Evolutionary conservation across 306 rosid genomes (phyloP), one percentile per base, ranked within the genome.

Genomic region (Pyrus communis): DNA sequence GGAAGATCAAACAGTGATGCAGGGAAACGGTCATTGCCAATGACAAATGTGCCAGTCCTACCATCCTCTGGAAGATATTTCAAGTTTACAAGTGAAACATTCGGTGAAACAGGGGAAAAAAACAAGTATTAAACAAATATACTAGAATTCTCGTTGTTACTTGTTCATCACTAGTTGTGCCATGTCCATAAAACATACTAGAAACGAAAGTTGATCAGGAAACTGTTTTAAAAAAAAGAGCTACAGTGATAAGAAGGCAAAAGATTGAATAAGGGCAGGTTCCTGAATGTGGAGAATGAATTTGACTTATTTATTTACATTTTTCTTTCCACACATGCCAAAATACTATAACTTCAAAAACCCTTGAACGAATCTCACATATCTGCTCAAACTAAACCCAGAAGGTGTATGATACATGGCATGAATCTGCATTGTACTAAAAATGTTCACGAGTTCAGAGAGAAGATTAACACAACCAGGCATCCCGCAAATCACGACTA

Each of bases 1-100:
- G 98, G 98, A 75, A 93, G 97, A 78, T 91, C 98, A 85, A 91
- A 78, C 40, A 91, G 89, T 72, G 96, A 91, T 73, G 93, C 97
- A 3, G 98, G 93, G 75, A 93, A 89, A 58, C 59, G 86, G 11
- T 91, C 92, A 77, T 87, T 88, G 31, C 91, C 91, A 82, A 90
- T 67, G 42, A 82, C 79, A 74, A 90, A 87, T 38, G 85, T 78
- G 60, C 92, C 92, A 69, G 78, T 84, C 80, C 86, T 86, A 42
- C 95, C 92, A 81, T 90, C 88, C 82, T 90, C 88, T 87, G 85
- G 74, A 78, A 43, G 18, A 45, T 60, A 70, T 12, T 51, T 73
- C 76, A 51, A 62, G 46, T 28, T 62, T 28, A 62, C 45, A 61
- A 12, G 42, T 17, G 27, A 43, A 43, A n/a, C 43, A 73, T 27